phyloP scores from a whole-genome alignment of 164 flowering plant species.

The Hamamelis virginiana region DNA sequence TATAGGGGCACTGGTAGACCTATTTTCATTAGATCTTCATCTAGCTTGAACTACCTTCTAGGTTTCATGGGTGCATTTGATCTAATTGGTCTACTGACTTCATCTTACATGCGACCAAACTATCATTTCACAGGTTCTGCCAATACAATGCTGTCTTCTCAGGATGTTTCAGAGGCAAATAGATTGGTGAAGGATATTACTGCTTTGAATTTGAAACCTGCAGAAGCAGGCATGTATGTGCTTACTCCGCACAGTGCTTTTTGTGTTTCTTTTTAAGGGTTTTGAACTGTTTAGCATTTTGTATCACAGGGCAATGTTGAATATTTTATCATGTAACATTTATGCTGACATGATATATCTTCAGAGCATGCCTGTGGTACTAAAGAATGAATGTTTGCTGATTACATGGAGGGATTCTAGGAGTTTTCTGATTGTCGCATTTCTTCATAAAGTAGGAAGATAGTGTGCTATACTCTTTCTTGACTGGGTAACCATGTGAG shows the following conservation, averaged over 20 bases:
- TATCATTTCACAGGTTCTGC: constrained; percentile 70
- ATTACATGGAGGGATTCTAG: neutral
- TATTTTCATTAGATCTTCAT: neutral
- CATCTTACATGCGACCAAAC: neutral
- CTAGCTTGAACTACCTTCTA: neutral
- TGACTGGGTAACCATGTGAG: neutral
- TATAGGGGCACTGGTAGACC: no score
- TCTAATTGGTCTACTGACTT: neutral
- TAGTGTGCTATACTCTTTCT: neutral
- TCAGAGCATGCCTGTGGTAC: neutral
- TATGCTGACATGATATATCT: neutral
- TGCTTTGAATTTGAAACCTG: constrained; percentile 26
- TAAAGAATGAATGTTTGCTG: neutral
- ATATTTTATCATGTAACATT: neutral
- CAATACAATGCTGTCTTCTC: constrained; percentile 59
- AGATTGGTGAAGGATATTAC: constrained; percentile 54
- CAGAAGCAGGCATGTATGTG: constrained; percentile 53
- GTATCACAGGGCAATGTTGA: no score
- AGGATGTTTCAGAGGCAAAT: constrained; percentile 60
- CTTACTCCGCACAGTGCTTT: neutral
- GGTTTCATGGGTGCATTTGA: neutral
- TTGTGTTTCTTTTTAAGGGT: neutral
- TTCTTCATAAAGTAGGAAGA: neutral
- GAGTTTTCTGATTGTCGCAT: neutral
- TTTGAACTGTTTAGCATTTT: no score